Evolutionary conservation across 768 basidiomycete genomes (phyloP), one percentile per base, ranked within the genome.

Genomic region (Agaricus subrufescens): DNA sequence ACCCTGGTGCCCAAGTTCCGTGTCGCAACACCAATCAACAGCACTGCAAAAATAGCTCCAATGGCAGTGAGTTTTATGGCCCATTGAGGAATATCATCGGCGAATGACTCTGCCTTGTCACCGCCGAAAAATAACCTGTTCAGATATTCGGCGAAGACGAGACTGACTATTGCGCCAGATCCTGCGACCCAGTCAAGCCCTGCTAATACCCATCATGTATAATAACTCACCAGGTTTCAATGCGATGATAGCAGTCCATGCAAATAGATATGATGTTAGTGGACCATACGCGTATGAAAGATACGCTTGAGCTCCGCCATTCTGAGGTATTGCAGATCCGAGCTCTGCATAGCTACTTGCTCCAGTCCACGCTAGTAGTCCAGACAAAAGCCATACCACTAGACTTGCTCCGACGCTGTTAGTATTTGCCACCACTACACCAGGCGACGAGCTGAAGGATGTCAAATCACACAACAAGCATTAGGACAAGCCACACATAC

Each of bases 281-380:
- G 91, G 91, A 1, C 89, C 91, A 65, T 91, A 97, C 39, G 94
- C 83, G 65, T 95, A 95, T 25, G 86, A 84, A 25, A 97, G 82
- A 68, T 97, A 97, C 14, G 94, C 80, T 64, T 90, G 88, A 7
- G 83, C 80, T 44, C 84, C 84, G 40, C 82, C 83, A 62, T 84
- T 84, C 54, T 91, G 71, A 14, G 93, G 93, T 66, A 96, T 91
- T 39, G 89, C 89, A 43, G 86, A 87, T 50, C 95, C 96, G 56
- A 97, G 76, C 69, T 97, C 94, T 8, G 93, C 93, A 67, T 87
- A 97, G 66, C 91, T 94, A 68, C 91, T 94, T 27, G 93, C 94
- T 19, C 96, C 96, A 3, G 96, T 97, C 96, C 95, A 98, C 5
- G 83, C 91, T 9, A 98, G 74, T 25, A 95, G 52, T 5, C 94